phyloP scores from a whole-genome alignment of 495 filamentous ascomycete genomes.

The Thermothielavioides terrestris region DNA sequence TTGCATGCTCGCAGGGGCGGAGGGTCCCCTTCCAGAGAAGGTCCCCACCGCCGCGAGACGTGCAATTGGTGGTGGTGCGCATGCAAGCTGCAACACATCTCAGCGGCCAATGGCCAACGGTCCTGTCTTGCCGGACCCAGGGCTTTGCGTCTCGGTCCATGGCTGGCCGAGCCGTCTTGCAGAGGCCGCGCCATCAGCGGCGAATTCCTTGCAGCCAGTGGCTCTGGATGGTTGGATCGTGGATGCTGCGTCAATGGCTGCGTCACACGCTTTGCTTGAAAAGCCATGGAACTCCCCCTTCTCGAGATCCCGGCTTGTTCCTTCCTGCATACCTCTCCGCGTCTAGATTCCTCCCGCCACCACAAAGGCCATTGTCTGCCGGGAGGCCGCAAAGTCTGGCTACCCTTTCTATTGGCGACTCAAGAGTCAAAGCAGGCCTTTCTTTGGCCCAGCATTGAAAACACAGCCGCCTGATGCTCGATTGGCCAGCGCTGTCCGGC shows the following conservation, averaged over 20 bases:
- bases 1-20: too few species aligned
- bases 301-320: neutral
- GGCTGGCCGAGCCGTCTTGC: neutral
- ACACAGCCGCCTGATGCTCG: constrained; percentile 13
- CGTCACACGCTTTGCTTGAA: neutral
- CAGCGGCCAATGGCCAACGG: neutral
- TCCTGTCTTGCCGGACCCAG: neutral
- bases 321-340: too few species aligned
- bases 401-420: neutral
- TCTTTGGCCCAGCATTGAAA: constrained; percentile 15
- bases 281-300: neutral
- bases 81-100: constrained; percentile 1
- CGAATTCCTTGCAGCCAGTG: constrained; percentile 2
- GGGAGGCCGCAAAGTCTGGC: neutral
- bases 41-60: neutral
- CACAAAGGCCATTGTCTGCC: neutral
- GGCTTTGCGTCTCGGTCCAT: neutral
- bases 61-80: neutral
- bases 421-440: constrained; percentile 6
- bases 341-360: too few species aligned
- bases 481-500: constrained; percentile 11
- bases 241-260: neutral
- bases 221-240: too few species aligned
- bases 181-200: neutral
- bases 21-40: neutral